Base-by-base conservation (phyloP, 2,329 filamentous ascomycete species). In the Ceratocystis huliohia region DNA sequence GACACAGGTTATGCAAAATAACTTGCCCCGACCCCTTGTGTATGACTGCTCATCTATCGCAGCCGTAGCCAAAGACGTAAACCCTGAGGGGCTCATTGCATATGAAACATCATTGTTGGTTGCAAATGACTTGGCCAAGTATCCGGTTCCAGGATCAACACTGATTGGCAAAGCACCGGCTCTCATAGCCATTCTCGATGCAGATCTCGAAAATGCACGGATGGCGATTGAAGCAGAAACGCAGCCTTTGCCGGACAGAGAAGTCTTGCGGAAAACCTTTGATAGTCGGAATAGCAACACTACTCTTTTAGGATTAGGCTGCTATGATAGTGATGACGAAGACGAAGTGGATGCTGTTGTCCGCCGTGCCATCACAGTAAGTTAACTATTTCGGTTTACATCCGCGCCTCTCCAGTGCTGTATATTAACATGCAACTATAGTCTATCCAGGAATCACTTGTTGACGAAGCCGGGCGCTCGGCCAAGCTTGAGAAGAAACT, bases 401-500 rank as follows among this genome's bases (percentile, higher is more conserved):
- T 15, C 3, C 13, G 1, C 8, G 5, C 15, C 53, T 33, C 15
- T 59, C 37, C 48, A 33, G 20, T 44, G 15, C 57, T 64, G 63
- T 57, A 65, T 63, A 62, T 25, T 28, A 50, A 63, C 13, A 20
- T 68, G 37, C 30, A 64, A 53, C 68, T 25, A 63, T 66, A 88
- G 86, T 81, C 81, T 59, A 82, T 91, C 1, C 88, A 94, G 75
- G 83, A 89, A 61, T 80, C 82, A 6, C 88, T 96, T 69, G 82
- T 89, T 71, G 78, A 82, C 2, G 85, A 86, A 0, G 94, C 92
- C 2, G 87, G 93, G 71, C 83, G 87, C 67, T 89, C 89, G 65
- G 90, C 91, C 73, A 95, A 93, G 75, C 79, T 96, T 1, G 92
- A 97, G 76, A 96, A 96, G 82, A 96, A 94, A 76, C 83, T 99